A percentile compares a stretch with the other conserved stretches of the same genome.
Evolutionary conservation across 148 eudicot genomes (phyloP).

Genomic region (Heliamphora exappendiculata): DNA sequence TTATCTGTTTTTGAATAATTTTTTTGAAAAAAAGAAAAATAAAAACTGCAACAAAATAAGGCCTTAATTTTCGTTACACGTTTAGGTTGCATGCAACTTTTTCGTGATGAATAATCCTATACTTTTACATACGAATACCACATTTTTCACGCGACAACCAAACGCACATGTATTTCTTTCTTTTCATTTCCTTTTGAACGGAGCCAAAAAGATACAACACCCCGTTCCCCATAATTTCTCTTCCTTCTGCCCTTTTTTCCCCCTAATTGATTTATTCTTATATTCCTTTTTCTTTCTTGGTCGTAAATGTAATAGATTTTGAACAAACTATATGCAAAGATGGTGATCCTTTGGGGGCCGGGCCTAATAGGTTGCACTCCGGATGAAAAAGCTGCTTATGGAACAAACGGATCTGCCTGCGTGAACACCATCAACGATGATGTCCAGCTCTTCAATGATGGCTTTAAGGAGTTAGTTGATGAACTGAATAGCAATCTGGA

Average conservation of each 20-base stretch:
- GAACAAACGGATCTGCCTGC: constrained; percentile 21
- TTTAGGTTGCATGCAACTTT: too few relatives aligned
- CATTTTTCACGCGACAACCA: too few relatives aligned
- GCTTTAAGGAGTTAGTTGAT: constrained; percentile 24
- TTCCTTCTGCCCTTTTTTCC: neutral
- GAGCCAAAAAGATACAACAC: too few relatives aligned
- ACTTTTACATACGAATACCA: neutral
- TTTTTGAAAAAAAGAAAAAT: too few relatives aligned
- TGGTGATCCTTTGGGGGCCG: constrained; percentile 34
- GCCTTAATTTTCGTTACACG: too few relatives aligned
- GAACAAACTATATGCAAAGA: constrained; percentile 39
- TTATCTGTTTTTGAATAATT: too few relatives aligned
- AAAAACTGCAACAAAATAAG: too few relatives aligned
- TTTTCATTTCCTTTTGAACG: too few relatives aligned
- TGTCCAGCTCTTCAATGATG: constrained; percentile 27
- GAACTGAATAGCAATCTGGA: constrained; percentile 12
- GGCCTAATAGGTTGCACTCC: constrained; percentile 51
- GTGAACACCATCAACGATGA: constrained; percentile 13
- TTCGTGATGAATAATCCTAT: too few relatives aligned
- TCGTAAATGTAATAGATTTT: constrained; percentile 16
- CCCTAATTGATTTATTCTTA: neutral
- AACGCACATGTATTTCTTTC: too few relatives aligned
- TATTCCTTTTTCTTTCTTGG: neutral
- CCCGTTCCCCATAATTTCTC: too few relatives aligned
- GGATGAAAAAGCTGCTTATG: neutral